Percentiles rank a stretch among this genome's conserved stretches.
Conservation (phyloP, 495 filamentous ascomycete species). For the Evansstolkia leycettana region DNA sequence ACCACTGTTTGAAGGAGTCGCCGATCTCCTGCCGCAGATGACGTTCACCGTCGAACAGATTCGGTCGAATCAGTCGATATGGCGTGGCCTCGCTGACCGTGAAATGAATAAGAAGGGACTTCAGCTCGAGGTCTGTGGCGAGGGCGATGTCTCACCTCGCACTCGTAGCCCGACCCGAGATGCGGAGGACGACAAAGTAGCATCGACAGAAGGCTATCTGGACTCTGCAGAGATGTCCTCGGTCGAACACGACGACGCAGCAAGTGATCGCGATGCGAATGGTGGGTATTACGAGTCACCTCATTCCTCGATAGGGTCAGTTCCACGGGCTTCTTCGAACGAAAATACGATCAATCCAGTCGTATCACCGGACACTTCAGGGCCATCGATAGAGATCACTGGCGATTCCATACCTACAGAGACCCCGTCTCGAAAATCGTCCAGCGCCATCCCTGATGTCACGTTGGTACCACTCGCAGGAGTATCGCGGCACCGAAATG, state of each 20-base stretch:
- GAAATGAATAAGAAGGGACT: constrained; percentile 23
- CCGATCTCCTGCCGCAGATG: constrained; percentile 74
- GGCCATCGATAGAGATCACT: constrained; percentile 30
- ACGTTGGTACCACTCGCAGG: constrained; percentile 17
- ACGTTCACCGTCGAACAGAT: constrained; percentile 73
- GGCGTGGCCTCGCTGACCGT: constrained; percentile 54
- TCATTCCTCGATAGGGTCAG: constrained; percentile 9
- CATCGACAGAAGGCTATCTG: not conserved
- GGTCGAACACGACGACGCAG: not conserved
- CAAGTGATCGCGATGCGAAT: not conserved
- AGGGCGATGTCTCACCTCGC: constrained; percentile 23
- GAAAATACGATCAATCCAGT: constrained; percentile 28
- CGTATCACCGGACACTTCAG: constrained; percentile 27
- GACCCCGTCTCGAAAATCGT: constrained; percentile 24
- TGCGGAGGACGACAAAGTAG: not conserved
- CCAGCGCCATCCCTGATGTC: constrained; percentile 22
- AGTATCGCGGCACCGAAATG: constrained; percentile 7
- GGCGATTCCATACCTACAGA: constrained; percentile 12
- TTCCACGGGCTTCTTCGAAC: constrained; percentile 13
- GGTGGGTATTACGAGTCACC: constrained; percentile 5
- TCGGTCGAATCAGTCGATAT: constrained; percentile 55
- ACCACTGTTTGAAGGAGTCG: constrained; percentile 77
- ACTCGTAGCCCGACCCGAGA: constrained; percentile 19
- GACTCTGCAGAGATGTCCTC: not conserved
- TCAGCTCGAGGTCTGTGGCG: constrained; percentile 9